phyloP scores from a whole-genome alignment of 2,329 filamentous ascomycete species.

The Scytalidium sp. region DNA sequence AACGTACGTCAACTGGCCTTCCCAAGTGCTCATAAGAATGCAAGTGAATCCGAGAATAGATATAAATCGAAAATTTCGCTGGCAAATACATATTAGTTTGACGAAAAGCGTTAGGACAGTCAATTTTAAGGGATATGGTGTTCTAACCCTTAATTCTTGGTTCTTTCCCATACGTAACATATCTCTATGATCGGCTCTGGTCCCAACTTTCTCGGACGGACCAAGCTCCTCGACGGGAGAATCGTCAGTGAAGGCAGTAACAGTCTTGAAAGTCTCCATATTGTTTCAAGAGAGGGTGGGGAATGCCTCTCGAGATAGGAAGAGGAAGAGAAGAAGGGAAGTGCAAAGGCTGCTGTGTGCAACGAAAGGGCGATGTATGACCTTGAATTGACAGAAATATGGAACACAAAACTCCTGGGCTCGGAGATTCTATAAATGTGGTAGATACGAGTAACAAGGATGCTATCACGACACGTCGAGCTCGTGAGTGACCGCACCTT shows the following conservation, averaged over 20 bases:
- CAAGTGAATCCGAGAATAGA: no score
- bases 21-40: constrained; percentile 43
- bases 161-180: constrained; percentile 30
- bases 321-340: no score
- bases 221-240: neutral
- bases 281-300: neutral
- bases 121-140: neutral
- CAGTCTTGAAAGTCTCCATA: neutral
- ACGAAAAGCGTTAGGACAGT: neutral
- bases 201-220: neutral
- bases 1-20: constrained; percentile 35
- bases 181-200: constrained; percentile 25
- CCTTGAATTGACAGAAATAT: no score
- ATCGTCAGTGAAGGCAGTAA: neutral
- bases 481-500: no score
- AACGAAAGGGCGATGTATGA: no score
- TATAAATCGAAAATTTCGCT: constrained; percentile 40
- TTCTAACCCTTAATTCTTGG: constrained; percentile 23
- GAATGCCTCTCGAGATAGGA: no score
- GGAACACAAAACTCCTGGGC: no score
- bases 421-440: no score
- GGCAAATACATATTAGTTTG: neutral
- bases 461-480: no score
- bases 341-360: no score
- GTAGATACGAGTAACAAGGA: no score